Percentiles rank a stretch among this genome's conserved stretches.
Conservation (phyloP, 108 stramenopile species). For the Cyclostephanos invisitatus region DNA sequence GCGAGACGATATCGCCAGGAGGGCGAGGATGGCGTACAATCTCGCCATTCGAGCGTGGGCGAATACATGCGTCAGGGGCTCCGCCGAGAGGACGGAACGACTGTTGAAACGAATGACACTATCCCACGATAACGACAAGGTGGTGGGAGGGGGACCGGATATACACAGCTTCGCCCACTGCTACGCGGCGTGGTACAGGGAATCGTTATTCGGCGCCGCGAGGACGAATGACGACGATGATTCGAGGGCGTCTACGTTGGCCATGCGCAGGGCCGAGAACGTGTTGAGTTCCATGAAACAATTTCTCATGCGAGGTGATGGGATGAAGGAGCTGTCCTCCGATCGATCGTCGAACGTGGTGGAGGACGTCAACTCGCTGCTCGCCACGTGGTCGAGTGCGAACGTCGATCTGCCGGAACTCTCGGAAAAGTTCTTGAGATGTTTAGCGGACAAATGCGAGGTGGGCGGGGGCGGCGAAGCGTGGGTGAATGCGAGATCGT, state of each 20-base stretch:
- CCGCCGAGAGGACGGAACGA: constrained; percentile 26
- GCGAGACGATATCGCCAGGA: not conserved
- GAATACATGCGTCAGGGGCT: constrained; percentile 27
- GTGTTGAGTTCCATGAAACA: constrained; percentile 34
- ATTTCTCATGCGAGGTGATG: constrained; percentile 11
- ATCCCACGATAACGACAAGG: not conserved
- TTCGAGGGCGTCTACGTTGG: constrained; percentile 18
- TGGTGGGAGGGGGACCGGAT: constrained; percentile 10
- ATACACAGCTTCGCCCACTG: constrained; percentile 27
- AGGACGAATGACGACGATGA: not conserved
- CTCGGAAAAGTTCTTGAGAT: constrained; percentile 21
- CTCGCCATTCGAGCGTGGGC: constrained; percentile 35
- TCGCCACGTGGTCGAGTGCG: constrained; percentile 23
- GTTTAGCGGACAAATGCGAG: constrained; percentile 10
- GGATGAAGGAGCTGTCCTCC: not conserved
- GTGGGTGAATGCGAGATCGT: constrained; percentile 24
- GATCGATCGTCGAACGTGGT: not conserved
- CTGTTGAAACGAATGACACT: constrained; percentile 25
- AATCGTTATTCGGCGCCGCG: constrained; percentile 25
- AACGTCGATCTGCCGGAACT: constrained; percentile 16
- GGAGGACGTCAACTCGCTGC: constrained; percentile 21
- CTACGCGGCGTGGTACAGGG: constrained; percentile 33
- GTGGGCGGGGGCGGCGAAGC: not conserved
- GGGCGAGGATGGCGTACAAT: not conserved
- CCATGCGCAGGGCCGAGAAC: constrained; percentile 22